A percentile compares a stretch with the other conserved stretches of the same genome.
phyloP scores from a whole-genome alignment of 2,329 filamentous ascomycete genomes.

The Trichoderma asperellum region DNA sequence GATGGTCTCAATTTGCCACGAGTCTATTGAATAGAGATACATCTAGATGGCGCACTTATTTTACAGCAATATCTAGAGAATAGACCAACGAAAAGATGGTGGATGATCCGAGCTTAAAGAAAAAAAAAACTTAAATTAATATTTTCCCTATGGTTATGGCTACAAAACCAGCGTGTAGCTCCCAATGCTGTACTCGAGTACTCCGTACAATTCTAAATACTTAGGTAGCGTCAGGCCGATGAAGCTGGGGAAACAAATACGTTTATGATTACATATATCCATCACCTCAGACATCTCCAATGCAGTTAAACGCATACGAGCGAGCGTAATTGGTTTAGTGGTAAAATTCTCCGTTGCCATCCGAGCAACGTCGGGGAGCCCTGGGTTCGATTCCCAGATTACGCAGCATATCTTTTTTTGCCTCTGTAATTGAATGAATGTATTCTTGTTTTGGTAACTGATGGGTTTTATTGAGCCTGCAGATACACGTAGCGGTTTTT shows the following conservation, averaged over 20 bases:
- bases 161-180: not conserved
- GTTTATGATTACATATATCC: not conserved
- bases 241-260: not conserved
- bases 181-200: not conserved
- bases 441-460: not conserved
- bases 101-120: not conserved
- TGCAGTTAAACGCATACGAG: not conserved
- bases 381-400: slow-evolving; percentile 44
- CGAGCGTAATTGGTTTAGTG: slow-evolving; percentile 43
- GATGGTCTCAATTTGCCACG: not conserved
- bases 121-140: not conserved
- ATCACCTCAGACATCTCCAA: not conserved
- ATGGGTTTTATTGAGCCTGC: not conserved
- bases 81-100: not conserved
- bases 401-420: slow-evolving; percentile 36
- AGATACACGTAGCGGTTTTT: not conserved
- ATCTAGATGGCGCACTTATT: not conserved
- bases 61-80: not conserved
- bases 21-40: slow-evolving; percentile 13
- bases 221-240: not conserved
- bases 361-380: slow-evolving; percentile 40
- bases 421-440: not conserved
- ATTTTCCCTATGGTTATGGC: not conserved
- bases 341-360: slow-evolving; percentile 45
- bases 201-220: no score